Evolutionary conservation across 129 eudicot species (phyloP).

Genomic region (Glebionis coronaria): DNA sequence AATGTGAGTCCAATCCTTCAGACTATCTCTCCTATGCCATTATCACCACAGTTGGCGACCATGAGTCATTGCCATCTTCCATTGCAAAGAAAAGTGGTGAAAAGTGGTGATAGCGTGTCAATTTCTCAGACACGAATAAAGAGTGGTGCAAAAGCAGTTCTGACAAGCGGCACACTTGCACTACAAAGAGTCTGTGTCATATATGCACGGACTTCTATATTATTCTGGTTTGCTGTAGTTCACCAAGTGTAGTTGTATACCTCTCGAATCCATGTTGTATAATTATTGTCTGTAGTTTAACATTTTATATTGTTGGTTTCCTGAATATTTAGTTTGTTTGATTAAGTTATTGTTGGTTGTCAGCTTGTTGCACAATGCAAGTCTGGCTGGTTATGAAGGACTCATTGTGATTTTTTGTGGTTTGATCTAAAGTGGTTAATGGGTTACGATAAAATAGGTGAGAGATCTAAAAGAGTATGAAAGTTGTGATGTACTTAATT

Average conservation of each 20-base stretch:
- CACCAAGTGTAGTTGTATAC: conserved; percentile 29
- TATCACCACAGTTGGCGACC: conserved; percentile 60
- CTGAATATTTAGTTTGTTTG: neutral
- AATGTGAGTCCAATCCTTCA: conserved; percentile 80
- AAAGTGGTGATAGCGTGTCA: conserved; percentile 61
- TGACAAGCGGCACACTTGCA: conserved; percentile 78
- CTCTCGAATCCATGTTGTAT: conserved; percentile 1
- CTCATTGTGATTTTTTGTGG: too few species aligned
- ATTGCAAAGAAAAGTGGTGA: conserved; percentile 33
- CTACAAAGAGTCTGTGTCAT: conserved; percentile 78
- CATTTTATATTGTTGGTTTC: neutral
- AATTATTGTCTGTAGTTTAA: conserved; percentile 17
- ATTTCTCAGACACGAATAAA: conserved; percentile 80
- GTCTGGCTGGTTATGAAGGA: too few species aligned
- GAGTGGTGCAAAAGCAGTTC: conserved; percentile 93
- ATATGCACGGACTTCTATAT: conserved; percentile 64
- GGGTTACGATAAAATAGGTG: too few species aligned
- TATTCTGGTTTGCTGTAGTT: conserved; percentile 93
- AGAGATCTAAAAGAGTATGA: too few species aligned
- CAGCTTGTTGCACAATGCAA: neutral
- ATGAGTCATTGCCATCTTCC: conserved; percentile 33
- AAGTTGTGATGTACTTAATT: too few species aligned
- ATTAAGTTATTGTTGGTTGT: neutral
- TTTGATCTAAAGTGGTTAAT: too few species aligned
- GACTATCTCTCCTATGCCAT: conserved; percentile 91